phyloP scores from a whole-genome alignment of 805 yeast genomes.

The Saccharomycopsis synnaedendra region DNA sequence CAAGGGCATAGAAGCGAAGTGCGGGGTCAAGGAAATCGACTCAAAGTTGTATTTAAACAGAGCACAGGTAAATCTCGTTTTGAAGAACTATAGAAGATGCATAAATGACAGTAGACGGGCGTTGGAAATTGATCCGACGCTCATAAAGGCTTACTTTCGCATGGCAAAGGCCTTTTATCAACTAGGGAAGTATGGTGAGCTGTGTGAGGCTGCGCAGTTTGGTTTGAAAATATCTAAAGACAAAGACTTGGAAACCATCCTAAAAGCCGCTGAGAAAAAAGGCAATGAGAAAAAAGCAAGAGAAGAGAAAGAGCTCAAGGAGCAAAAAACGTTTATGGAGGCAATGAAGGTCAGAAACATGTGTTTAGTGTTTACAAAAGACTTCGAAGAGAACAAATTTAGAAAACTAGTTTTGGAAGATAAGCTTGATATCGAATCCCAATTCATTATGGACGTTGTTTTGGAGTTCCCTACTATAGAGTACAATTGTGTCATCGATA shows the following conservation, averaged over 20 bases:
- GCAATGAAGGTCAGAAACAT: constrained; percentile 56
- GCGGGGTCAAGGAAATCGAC: constrained; percentile 43
- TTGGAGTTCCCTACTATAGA: constrained; percentile 72
- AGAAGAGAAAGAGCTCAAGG: constrained; percentile 24
- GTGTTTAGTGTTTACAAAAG: constrained; percentile 34
- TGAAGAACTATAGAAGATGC: constrained; percentile 75
- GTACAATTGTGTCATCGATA: constrained; percentile 74
- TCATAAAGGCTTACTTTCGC: constrained; percentile 76
- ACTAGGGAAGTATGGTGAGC: constrained; percentile 62
- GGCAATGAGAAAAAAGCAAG: constrained; percentile 25
- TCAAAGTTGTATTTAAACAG: constrained; percentile 65
- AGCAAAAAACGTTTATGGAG: constrained; percentile 33
- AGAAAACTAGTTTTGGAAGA: constrained; percentile 43
- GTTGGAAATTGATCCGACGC: constrained; percentile 50
- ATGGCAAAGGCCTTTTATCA: constrained; percentile 72
- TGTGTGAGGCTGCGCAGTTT: constrained; percentile 50
- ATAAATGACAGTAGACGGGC: constrained; percentile 78
- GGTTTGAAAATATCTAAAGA: constrained; percentile 57
- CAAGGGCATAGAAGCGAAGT: constrained; percentile 64
- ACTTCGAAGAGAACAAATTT: constrained; percentile 21
- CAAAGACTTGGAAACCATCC: constrained; percentile 37
- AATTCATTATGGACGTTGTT: constrained; percentile 71
- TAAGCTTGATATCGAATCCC: constrained; percentile 58
- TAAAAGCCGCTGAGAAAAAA: constrained; percentile 30
- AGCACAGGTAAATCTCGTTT: constrained; percentile 84